phyloP scores from a whole-genome alignment of 2,329 filamentous ascomycete species.

The Phialocephala subalpina region DNA sequence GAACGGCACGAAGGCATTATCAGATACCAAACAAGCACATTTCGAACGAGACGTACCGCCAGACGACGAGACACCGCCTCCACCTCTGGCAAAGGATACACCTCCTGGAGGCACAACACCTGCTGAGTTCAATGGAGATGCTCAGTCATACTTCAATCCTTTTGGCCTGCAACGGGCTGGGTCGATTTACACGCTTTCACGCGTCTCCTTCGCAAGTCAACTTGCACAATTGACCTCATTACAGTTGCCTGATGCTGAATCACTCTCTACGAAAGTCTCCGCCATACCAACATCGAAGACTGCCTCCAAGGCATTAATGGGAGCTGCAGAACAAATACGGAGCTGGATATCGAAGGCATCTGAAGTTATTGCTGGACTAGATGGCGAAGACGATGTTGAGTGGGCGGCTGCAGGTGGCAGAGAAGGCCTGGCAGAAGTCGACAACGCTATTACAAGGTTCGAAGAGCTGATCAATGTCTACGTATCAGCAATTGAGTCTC shows the following conservation, averaged over 20 bases:
- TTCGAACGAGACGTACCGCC: slow-evolving; percentile 56
- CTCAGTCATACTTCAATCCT: slow-evolving; percentile 68
- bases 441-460: slow-evolving; percentile 81
- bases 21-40: slow-evolving; percentile 65
- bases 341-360: slow-evolving; percentile 94
- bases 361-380: slow-evolving; percentile 86
- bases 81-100: slow-evolving; percentile 61
- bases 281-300: slow-evolving; percentile 85
- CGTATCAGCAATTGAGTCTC: slow-evolving; percentile 89
- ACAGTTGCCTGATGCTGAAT: slow-evolving; percentile 84
- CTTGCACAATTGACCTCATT: slow-evolving; percentile 91
- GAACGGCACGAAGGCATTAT: slow-evolving; percentile 71
- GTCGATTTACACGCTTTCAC: slow-evolving; percentile 92
- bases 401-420: slow-evolving; percentile 92
- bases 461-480: slow-evolving; percentile 92
- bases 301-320: slow-evolving; percentile 84
- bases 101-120: slow-evolving; percentile 50
- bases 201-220: slow-evolving; percentile 92
- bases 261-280: slow-evolving; percentile 82
- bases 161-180: slow-evolving; percentile 73
- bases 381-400: slow-evolving; percentile 96
- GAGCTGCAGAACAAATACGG: slow-evolving; percentile 89
- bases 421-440: slow-evolving; percentile 78
- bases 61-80: slow-evolving; percentile 49
- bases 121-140: slow-evolving; percentile 39